phyloP scores from a whole-genome alignment of 176 grass and related monocot genomes.

The Triticum dicoccoides region DNA sequence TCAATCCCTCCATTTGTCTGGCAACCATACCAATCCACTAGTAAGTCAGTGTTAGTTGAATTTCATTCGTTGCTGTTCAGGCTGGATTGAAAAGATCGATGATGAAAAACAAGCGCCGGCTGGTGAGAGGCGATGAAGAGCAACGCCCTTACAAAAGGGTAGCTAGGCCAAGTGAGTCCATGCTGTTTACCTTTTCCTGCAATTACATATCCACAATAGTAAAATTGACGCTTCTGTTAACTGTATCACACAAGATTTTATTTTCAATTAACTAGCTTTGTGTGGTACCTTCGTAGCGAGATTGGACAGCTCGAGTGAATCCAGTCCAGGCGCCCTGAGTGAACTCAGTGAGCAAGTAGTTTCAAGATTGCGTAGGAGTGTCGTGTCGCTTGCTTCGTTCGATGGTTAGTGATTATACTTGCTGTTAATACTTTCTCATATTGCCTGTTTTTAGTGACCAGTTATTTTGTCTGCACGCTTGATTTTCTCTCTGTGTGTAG shows the following conservation, averaged over 20 bases:
- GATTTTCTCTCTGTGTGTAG: neutral
- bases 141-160: neutral
- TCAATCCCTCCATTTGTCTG: neutral
- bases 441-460: neutral
- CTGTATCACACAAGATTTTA: neutral
- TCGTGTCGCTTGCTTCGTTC: neutral
- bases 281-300: neutral
- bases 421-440: neutral
- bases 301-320: neutral
- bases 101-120: neutral
- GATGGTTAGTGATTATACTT: neutral
- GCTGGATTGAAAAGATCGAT: no score
- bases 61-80: neutral
- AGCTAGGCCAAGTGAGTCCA: neutral
- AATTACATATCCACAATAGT: neutral
- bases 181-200: neutral
- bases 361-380: neutral
- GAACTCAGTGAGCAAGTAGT: neutral
- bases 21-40: neutral
- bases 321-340: neutral
- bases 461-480: neutral
- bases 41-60: no score
- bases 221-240: neutral
- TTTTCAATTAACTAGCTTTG: neutral
- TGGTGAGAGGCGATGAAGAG: neutral